These are phyloP conservation scores for Bryum argenteum DNA, from an alignment of 225 moss, liverwort and hornwort genomes.

Conservation along the genomic window DNA sequence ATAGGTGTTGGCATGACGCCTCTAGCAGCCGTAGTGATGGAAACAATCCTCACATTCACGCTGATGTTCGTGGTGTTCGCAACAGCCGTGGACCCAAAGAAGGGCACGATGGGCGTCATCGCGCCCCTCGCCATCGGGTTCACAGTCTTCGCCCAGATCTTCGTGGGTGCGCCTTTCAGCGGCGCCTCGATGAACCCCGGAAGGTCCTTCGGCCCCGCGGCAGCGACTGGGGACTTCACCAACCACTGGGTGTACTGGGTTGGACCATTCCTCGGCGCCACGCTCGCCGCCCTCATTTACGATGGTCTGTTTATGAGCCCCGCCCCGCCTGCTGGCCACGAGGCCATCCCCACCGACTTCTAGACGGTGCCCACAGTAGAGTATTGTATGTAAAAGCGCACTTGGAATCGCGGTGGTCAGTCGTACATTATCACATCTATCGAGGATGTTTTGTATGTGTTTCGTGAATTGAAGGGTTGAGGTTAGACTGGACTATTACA, in stretches of 20 bases:
- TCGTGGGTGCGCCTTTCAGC: conserved; percentile 76
- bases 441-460: too few species aligned
- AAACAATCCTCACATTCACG: conserved; percentile 73
- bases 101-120: conserved; percentile 67
- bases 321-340: conserved; percentile 38
- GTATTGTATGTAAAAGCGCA: too few species aligned
- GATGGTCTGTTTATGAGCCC: conserved; percentile 63
- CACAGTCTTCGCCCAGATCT: conserved; percentile 71
- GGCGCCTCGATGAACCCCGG: conserved; percentile 88
- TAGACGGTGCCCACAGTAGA: background rate
- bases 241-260: conserved; percentile 89
- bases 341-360: conserved; percentile 41
- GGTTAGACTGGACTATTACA: too few species aligned
- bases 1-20: conserved; percentile 33
- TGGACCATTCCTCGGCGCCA: conserved; percentile 77
- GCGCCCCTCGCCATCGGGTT: conserved; percentile 89
- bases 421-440: too few species aligned
- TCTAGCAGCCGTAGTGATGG: conserved; percentile 43
- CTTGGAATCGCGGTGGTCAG: too few species aligned
- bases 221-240: conserved; percentile 46
- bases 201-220: conserved; percentile 83
- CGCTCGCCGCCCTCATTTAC: conserved; percentile 67
- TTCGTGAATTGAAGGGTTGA: too few species aligned
- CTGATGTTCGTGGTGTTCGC: conserved; percentile 93
- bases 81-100: conserved; percentile 82